These are phyloP conservation scores for Jaminaea rosea DNA, from an alignment of 1,284 basidiomycete species.

Conservation along the genomic window DNA sequence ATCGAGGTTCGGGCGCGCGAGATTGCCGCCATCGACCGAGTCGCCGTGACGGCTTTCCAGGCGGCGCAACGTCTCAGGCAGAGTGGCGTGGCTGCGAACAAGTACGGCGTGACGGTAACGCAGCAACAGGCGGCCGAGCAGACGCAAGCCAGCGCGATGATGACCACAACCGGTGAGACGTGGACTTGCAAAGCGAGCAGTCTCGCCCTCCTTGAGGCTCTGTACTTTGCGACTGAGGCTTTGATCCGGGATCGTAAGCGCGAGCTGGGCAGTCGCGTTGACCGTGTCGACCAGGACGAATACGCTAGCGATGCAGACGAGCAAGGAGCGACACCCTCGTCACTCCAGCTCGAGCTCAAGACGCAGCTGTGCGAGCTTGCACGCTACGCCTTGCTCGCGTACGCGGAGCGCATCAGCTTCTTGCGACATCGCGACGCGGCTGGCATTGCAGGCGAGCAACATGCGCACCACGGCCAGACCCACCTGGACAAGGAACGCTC, in stretches of 20 bases:
- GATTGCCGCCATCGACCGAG: slow-evolving; percentile 59
- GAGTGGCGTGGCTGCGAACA: slow-evolving; percentile 57
- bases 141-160: too few relatives aligned
- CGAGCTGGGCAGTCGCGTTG: slow-evolving; percentile 50
- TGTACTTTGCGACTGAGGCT: slow-evolving; percentile 62
- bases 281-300: slow-evolving; percentile 38
- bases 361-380: slow-evolving; percentile 63
- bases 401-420: slow-evolving; percentile 47
- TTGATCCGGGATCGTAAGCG: slow-evolving; percentile 51
- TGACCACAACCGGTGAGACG: slow-evolving; percentile 57
- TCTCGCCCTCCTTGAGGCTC: slow-evolving; percentile 62
- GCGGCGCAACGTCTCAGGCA: slow-evolving; percentile 67
- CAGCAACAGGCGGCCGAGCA: slow-evolving; percentile 9
- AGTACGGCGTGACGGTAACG: too few relatives aligned
- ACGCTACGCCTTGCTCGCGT: slow-evolving; percentile 45
- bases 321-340: slow-evolving; percentile 21
- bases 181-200: slow-evolving; percentile 70
- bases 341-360: slow-evolving; percentile 50
- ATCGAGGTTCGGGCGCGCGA: slow-evolving; percentile 6
- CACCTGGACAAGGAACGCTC: slow-evolving; percentile 52
- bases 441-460: too few relatives aligned
- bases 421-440: slow-evolving; percentile 32
- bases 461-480: slow-evolving; percentile 4
- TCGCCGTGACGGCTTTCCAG: slow-evolving; percentile 61
- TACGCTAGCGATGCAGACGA: slow-evolving; percentile 33